Base-by-base conservation (phyloP, 805 yeast genomes). In the Yarrowia sp. region DNA sequence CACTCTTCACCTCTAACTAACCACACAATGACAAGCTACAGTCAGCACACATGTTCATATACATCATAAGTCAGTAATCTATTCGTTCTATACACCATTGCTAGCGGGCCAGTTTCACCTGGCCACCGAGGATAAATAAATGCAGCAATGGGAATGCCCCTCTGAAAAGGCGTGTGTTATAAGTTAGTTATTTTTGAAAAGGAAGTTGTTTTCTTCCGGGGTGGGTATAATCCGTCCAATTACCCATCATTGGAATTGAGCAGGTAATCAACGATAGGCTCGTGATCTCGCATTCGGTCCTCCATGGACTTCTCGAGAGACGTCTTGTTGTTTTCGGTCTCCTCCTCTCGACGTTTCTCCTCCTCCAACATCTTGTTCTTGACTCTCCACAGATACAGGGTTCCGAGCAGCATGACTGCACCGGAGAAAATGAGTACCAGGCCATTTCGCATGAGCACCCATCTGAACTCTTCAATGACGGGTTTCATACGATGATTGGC, bases 401-500 rank as follows among this genome's bases (percentile, higher is more conserved):
- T 58, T 28, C 85, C 83, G 74, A 89, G 80, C 4, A 86, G 80
- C 22, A 85, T 79, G 65, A 85, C 83, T 1, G 89, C 89, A 67
- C 88, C 80, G 1, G 86, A 78, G 22, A 89, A 75, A 38, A 92
- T 86, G 1, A 95, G 90, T 48, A 89, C 79, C 38, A 95, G 78
- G 9, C 98, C 98, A 74, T 95, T 84, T 65, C 97, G 81, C 1
- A 97, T 92, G 50, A 93, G 85, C 72, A 90, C 91, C 99, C 99
- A 93, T 70, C 98, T 81, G 67, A 93, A 80, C 66, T 87, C 85
- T 76, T 93, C 99, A 65, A 91, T 89, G 65, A 91, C 95, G 0
- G 95, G 87, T 72, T 90, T 85, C 73, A 92, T 83, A 8, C 90
- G 95, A 38, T 95, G 86, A 67, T 86, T 85, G 69, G 95, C 81